Evolutionary conservation across 208 protist genomes (phyloP), one percentile per base, ranked within the genome.

Genomic region (Blastocrithidia nonstop): DNA sequence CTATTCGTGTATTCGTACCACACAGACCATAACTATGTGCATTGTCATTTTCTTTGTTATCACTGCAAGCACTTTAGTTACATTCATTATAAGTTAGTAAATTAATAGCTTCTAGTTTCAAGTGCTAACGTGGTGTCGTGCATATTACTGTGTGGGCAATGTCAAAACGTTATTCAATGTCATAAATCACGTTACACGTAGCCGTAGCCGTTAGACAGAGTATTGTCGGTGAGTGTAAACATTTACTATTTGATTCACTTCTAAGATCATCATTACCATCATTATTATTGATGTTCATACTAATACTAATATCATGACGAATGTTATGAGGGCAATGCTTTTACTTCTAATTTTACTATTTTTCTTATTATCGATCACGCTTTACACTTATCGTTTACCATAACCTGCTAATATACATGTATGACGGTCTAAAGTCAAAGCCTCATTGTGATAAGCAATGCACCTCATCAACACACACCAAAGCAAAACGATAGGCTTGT

Each of bases 391-490:
- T 42, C 38, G 38, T 9, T 40, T 0, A 95, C 51, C 6, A 87
- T 57, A 11, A 69, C 58, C 20, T 68, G 62, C 5, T n/a, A n/a
- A 91, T 41, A 36, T 87, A 89, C 71, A 88, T 73, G 44, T 81
- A 94, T 21, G 66, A 54, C 2, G 80, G 80, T 0, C 83, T 64
- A 58, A 98, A 98, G 52, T 98, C 94, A 56, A 96, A 95, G 4
- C 87, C 87, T 94, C 94, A 98, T 47, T 95, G 72, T 0, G 92
- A 96, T 4, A 98, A 73, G 57, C 95, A 98, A 59, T 98, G 95
- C 28, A 86, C 94, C 61, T 98, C 95, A 57, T 98, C 95, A 22
- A 98, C 58, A 64, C 84, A 93, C 8, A 93, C 50, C 44, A 93
- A 67, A 5, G 74, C 77, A 8, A 93, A 56, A 4, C 84, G 72